Conservation (phyloP, 2,329 filamentous ascomycete species). For the Cercospora janseana region DNA sequence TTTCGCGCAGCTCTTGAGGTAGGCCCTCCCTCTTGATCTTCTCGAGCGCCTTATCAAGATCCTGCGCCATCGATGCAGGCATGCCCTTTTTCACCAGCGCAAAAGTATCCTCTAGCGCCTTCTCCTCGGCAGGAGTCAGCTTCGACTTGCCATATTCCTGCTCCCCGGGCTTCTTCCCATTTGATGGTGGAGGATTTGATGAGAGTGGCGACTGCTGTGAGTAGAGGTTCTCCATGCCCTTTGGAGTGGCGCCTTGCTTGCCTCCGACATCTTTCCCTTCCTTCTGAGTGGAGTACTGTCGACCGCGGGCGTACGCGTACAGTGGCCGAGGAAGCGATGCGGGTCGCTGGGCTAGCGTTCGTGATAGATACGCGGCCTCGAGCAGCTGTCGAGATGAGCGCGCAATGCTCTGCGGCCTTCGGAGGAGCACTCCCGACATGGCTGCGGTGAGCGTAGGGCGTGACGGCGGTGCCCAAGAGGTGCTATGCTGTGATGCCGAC, state of each 20-base stretch:
- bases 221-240: slow-evolving; percentile 49
- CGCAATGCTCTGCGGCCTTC: slow-evolving; percentile 37
- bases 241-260: slow-evolving; percentile 37
- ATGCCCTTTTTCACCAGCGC: slow-evolving; percentile 56
- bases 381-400: slow-evolving; percentile 37
- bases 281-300: slow-evolving; percentile 47
- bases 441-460: slow-evolving; percentile 1
- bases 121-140: slow-evolving; percentile 56
- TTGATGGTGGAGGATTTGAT: slow-evolving; percentile 31
- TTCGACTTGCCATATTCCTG: slow-evolving; percentile 43
- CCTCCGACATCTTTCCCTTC: slow-evolving; percentile 30
- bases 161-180: slow-evolving; percentile 39
- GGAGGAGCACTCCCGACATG: slow-evolving; percentile 38
- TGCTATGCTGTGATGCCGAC: not conserved
- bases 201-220: slow-evolving; percentile 44
- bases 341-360: slow-evolving; percentile 38
- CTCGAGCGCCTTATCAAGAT: slow-evolving; percentile 60
- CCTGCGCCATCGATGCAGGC: slow-evolving; percentile 60
- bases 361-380: slow-evolving; percentile 37
- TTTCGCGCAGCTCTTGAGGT: slow-evolving; percentile 64
- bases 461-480: not conserved
- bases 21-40: slow-evolving; percentile 67
- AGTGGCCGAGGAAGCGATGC: slow-evolving; percentile 44
- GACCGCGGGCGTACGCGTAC: slow-evolving; percentile 45
- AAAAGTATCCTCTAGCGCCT: slow-evolving; percentile 59